Base-by-base conservation (phyloP, 2,329 filamentous ascomycete species). In the Epichloe uncinata region DNA sequence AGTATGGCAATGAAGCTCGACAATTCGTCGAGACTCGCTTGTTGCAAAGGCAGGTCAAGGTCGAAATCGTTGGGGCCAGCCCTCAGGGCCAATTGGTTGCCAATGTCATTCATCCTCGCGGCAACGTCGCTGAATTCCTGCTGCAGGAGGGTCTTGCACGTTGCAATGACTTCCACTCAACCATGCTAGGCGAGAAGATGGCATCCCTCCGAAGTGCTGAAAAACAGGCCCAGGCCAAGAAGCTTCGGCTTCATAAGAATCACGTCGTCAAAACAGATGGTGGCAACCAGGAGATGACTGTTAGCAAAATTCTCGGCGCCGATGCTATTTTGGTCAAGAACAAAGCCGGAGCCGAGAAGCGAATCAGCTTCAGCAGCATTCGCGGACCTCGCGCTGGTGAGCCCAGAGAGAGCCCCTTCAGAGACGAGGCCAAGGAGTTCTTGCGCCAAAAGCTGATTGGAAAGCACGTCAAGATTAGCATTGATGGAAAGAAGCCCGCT, bases 91-190 rank as follows among this genome's bases (percentile, higher is more conserved):
- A 96, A 62, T 77, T 98, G n/a, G 82, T 98, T 49, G 93, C 86
- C 50, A 81, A 82, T 46, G 77, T 98, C 42, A 76, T 90, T 56
- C 93, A 98, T 69, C 90, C 90, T 30, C 81, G 84, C 53, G 93
- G 93, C 55, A 95, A 89, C 68, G 95, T 98, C 65, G 88, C 90
- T 54, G 87, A 87, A 56, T 94, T 95, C 66, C 69, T 98, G 42
- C 80, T 98, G 42, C 82, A 91, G 60, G 87, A 89, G 48, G 93
- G 93, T 59, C 75, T 97, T 50, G 93, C 91, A 40, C 80, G 88
- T 61, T 97, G 91, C 72, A 89, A 90, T 56, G 93, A 98, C 67
- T 90, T 93, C 69, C 93, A 98, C 71, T 95, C 91, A 1, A 94
- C 89, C 38, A 75, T 96, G 70, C 78, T 98, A 11, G 93, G 93